Conservation (phyloP, 2,329 filamentous ascomycete genomes). For the Talaromyces sp. region DNA sequence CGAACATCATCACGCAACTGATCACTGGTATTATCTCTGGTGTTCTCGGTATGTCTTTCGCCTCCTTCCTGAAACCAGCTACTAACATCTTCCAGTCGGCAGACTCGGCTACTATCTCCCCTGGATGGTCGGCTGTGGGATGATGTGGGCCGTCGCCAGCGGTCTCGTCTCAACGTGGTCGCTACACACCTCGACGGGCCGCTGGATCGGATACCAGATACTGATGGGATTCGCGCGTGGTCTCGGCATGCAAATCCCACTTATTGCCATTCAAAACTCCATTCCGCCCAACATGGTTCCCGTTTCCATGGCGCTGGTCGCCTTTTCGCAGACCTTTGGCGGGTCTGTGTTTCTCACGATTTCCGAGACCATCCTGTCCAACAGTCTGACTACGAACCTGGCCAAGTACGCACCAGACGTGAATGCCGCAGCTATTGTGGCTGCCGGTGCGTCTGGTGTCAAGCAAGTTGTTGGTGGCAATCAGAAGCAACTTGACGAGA, state of each 20-base stretch:
- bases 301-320: slow-evolving; percentile 27
- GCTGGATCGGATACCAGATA: slow-evolving; percentile 22
- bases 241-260: slow-evolving; percentile 25
- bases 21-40: slow-evolving; percentile 2
- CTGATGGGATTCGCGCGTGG: slow-evolving; percentile 20
- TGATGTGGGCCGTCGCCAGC: slow-evolving; percentile 19
- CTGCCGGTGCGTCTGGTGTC: slow-evolving; percentile 34
- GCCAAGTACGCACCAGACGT: slow-evolving; percentile 21
- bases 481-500: background rate
- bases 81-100: slow-evolving; percentile 13
- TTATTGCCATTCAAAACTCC: slow-evolving; percentile 30
- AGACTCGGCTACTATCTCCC: slow-evolving; percentile 20
- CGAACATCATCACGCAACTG: slow-evolving; percentile 3
- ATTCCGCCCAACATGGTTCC: slow-evolving; percentile 27
- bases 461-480: slow-evolving; percentile 14
- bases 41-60: slow-evolving; percentile 26
- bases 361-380: slow-evolving; percentile 33
- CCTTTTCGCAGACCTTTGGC: slow-evolving; percentile 33
- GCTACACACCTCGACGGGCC: slow-evolving; percentile 13
- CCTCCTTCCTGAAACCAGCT: slow-evolving; percentile 11
- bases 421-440: slow-evolving; percentile 22
- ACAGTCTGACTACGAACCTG: slow-evolving; percentile 25
- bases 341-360: slow-evolving; percentile 33
- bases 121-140: slow-evolving; percentile 18
- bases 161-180: slow-evolving; percentile 29